Base-by-base conservation (phyloP, 2,329 filamentous ascomycete species). In the Pestalotiopsis sp. region DNA sequence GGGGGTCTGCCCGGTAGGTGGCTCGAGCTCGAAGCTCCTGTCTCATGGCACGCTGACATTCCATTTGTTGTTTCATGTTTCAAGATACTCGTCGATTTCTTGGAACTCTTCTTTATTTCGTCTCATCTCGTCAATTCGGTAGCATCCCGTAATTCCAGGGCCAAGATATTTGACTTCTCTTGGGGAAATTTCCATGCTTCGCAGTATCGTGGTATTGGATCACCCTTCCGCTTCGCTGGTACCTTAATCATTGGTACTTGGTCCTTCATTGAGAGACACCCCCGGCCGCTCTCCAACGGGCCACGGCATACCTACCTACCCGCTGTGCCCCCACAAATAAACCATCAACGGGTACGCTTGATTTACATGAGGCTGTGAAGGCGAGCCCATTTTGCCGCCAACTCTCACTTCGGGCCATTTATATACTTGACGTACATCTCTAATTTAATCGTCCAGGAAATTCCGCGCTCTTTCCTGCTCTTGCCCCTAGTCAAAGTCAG, bases 51-150 rank as follows among this genome's bases (percentile, higher is more conserved):
- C 31, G 59, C 59, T 52, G 27, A 36, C 59, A 31, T 11, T 31
- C 61, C 39, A 14, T 64, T 52, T 39, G n/a, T 45, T 36, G 61
- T 56, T 66, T 66, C 49, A 58, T 39, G 20, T 45, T 66, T 66
- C 57, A 45, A 66, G 27, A 13, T 25, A 17, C 23, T 39, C 17
- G 14, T 38, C 20, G n/a, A 2, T 17, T 66, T 13, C 23, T 38
- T 25, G 14, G 12, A 17, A 36, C 39, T 61, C 52, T 57, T 25
- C 27, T 38, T 63, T 23, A 23, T 38, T 63, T 58, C 63, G 25
- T 66, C 63, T 56, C 41, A 56, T 56, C 25, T 58, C 63, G n/a
- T 38, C 14, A 17, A 13, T 14, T 49, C 45, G 17, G 23, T 45
- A 45, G 38, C n/a, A 56, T 36, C 52, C 63, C 14, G 14, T 31